These are phyloP conservation scores for Penicillium chermesinum DNA, from an alignment of 495 filamentous ascomycete species.

Conservation along the genomic window DNA sequence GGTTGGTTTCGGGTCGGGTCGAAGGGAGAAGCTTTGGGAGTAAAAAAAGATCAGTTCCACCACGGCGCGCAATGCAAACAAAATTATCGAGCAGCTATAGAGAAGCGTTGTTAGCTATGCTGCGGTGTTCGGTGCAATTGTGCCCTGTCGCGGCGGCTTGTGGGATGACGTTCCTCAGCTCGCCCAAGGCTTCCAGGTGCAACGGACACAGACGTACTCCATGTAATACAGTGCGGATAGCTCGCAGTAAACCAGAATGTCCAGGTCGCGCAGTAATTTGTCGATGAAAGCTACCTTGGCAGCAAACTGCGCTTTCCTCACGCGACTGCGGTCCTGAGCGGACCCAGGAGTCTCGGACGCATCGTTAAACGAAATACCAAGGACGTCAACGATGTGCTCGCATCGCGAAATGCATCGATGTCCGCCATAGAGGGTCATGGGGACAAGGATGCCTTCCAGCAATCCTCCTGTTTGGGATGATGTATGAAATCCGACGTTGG, in stretches of 20 bases:
- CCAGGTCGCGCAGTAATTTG: constrained; percentile 64
- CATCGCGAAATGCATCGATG: constrained; percentile 47
- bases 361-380: constrained; percentile 37
- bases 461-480: constrained; percentile 12
- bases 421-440: constrained; percentile 50
- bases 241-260: constrained; percentile 77
- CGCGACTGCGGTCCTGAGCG: constrained; percentile 24
- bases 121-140: not conserved
- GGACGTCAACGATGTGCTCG: constrained; percentile 49
- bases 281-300: constrained; percentile 58
- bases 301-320: constrained; percentile 35
- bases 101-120: constrained; percentile 5
- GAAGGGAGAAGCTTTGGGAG: constrained; percentile 67
- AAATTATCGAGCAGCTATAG: constrained; percentile 69
- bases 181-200: not conserved
- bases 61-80: constrained; percentile 63
- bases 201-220: constrained; percentile 56
- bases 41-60: constrained; percentile 72
- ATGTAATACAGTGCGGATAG: constrained; percentile 82
- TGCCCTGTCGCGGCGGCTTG: not conserved
- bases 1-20: constrained; percentile 58
- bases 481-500: constrained; percentile 8
- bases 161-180: not conserved
- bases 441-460: constrained; percentile 28
- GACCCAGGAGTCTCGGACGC: constrained; percentile 1